These are phyloP conservation scores for Leccinum fallax DNA, from an alignment of 1,284 basidiomycete genomes.

Conservation along the genomic window DNA sequence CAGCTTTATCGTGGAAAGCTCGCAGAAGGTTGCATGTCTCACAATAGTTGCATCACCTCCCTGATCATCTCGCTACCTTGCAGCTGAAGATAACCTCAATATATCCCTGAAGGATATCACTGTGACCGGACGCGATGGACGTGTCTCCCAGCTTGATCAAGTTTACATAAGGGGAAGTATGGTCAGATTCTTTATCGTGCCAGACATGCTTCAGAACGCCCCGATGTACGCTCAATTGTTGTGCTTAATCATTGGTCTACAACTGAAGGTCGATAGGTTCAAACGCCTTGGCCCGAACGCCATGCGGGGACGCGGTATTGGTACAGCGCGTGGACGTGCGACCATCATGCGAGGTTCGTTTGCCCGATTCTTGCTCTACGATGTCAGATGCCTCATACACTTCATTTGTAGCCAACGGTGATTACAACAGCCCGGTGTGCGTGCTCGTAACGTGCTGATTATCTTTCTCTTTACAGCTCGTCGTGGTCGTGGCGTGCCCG, in stretches of 20 bases:
- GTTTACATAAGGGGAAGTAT: slow-evolving; percentile 99
- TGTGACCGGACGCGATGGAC: slow-evolving; percentile 96
- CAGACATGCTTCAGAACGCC: slow-evolving; percentile 98
- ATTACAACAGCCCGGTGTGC: slow-evolving; percentile 17
- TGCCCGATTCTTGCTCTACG: slow-evolving; percentile 8
- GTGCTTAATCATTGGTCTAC: background rate
- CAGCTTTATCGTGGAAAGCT: slow-evolving; percentile 97
- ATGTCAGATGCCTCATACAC: slow-evolving; percentile 14
- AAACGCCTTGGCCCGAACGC: slow-evolving; percentile 98
- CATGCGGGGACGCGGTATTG: slow-evolving; percentile 98
- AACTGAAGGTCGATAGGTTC: slow-evolving; percentile 67
- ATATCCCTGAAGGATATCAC: slow-evolving; percentile 97
- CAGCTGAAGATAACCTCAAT: slow-evolving; percentile 99
- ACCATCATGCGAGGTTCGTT: slow-evolving; percentile 90
- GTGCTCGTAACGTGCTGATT: slow-evolving; percentile 13
- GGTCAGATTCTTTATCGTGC: slow-evolving; percentile 98
- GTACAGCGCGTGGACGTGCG: slow-evolving; percentile 93
- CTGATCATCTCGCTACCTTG: slow-evolving; percentile 24
- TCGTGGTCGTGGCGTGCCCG: slow-evolving; percentile 79
- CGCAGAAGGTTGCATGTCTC: slow-evolving; percentile 71
- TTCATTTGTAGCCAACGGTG: slow-evolving; percentile 61
- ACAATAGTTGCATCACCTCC: slow-evolving; percentile 11
- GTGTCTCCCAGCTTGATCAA: slow-evolving; percentile 98
- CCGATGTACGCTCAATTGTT: slow-evolving; percentile 78
- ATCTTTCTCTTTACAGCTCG: slow-evolving; percentile 54